A percentile compares a stretch with the other conserved stretches of the same genome.
These are phyloP conservation scores for Xylariaceae sp. DNA, from an alignment of 2,329 filamentous ascomycete species.

Conservation along the genomic window DNA sequence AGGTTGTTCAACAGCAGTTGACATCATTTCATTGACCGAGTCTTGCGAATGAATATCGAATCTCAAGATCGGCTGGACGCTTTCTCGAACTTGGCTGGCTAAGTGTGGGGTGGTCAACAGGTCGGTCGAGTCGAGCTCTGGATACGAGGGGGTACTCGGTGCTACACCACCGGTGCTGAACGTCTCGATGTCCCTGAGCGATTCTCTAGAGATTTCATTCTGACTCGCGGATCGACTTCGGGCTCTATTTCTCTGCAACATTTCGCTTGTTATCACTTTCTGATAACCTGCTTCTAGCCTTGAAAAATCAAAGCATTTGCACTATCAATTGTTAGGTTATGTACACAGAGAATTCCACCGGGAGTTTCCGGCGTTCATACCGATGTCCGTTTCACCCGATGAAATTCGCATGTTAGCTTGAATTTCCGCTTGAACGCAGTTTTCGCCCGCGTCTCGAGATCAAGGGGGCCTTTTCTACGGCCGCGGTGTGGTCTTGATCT, in stretches of 20 bases:
- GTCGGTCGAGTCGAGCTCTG: constrained; percentile 16
- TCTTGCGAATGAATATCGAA: constrained; percentile 20
- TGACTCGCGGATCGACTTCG: constrained; percentile 11
- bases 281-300: constrained; percentile 26
- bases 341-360: neutral
- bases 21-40: constrained; percentile 18
- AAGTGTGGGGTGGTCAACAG: constrained; percentile 8
- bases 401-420: constrained; percentile 24
- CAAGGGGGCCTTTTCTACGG: constrained; percentile 26
- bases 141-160: constrained; percentile 12
- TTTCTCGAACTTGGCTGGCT: constrained; percentile 10
- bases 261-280: constrained; percentile 2
- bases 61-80: constrained; percentile 15
- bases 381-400: constrained; percentile 24
- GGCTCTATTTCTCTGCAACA: neutral
- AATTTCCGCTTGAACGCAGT: constrained; percentile 30
- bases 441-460: constrained; percentile 21
- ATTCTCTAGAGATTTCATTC: neutral
- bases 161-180: constrained; percentile 24
- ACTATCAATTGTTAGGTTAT: constrained; percentile 22
- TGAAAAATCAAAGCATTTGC: constrained; percentile 29
- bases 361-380: constrained; percentile 17
- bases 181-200: constrained; percentile 17
- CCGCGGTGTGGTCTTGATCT: constrained; percentile 23
- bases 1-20: constrained; percentile 14